Percentiles rank a stretch among this genome's conserved stretches.
Evolutionary conservation across 495 filamentous ascomycete species (phyloP).

Genomic region (Neurospora discreta): DNA sequence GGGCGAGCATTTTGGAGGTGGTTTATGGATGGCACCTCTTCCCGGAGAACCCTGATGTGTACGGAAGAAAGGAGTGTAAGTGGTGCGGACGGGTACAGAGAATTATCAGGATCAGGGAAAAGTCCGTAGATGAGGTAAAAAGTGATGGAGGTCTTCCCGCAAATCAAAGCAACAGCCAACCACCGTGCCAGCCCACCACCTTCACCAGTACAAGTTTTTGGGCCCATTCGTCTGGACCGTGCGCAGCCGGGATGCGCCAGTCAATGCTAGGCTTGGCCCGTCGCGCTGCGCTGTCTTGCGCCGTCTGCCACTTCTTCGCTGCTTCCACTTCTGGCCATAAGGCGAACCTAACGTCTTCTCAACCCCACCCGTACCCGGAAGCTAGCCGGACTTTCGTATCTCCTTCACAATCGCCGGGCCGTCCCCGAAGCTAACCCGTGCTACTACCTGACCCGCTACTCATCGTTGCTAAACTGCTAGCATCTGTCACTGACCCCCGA

Average conservation of each 20-base stretch:
- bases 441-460: background rate
- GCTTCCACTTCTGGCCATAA: background rate
- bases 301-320: background rate
- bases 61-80: background rate
- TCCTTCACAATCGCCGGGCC: background rate
- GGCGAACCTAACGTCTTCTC: background rate
- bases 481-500: background rate
- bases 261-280: background rate
- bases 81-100: constrained; percentile 3
- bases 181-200: background rate
- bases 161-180: constrained; percentile 1
- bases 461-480: background rate
- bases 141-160: background rate
- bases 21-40: background rate
- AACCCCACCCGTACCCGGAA: background rate
- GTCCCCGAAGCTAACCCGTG: background rate
- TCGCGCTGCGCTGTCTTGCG: background rate
- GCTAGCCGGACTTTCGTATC: background rate
- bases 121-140: constrained; percentile 9
- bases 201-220: background rate
- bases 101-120: constrained; percentile 1
- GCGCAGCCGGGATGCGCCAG: background rate
- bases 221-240: background rate
- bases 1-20: constrained; percentile 36
- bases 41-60: background rate